Evolutionary conservation across 371 early-diverging fungal species (phyloP), one percentile per base, ranked within the genome.

Genomic region (Mortierella sp.): DNA sequence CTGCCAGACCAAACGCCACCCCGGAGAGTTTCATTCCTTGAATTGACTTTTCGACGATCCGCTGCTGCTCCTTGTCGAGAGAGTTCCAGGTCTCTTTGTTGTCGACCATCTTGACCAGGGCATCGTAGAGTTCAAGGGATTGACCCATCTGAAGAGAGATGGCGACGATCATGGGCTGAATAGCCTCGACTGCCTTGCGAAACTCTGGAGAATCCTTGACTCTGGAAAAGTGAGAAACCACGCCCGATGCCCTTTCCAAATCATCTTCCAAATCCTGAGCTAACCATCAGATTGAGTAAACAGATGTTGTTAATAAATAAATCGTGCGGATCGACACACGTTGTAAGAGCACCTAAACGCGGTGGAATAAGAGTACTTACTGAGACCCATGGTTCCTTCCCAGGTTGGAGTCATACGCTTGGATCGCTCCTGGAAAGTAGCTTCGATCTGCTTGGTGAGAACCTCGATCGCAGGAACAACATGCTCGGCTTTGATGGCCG

Each of bases 21-120:
- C 94, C 94, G 14, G 91, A 90, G 58, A 91, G 90, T 50, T 90
- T 90, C 94, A 94, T 93, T 8, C 86, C 89, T 24, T 91, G 89
- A 28, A 94, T 79, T 1, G 90, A 75, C 63, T 91, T 91, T n/a
- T 91, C 89, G 0, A 93, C 89, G 75, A 93, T 93, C 13, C 93
- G 91, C 71, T 92, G 90, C 72, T 93, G 93, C 7, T 91, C 92
- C 48, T 84, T 80, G 65, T 91, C 90, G 58, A 94, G 78, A 2
- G 79, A 47, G 7, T 87, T 45, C 91, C 91, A 93, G 8, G 79
- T 77, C 48, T 80, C 75, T 1, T 81, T 73, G 28, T 91, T 84
- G 0, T 89, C 78, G 31, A 84, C 89, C 47, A 94, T 80, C 57
- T 87, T 75, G 34, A 90, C 84, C 34, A 94, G 80, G 0, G 93